Evolutionary conservation across 2,329 filamentous ascomycete species (phyloP), one percentile per base, ranked within the genome.

Genomic region (Fusarium incarnatum): DNA sequence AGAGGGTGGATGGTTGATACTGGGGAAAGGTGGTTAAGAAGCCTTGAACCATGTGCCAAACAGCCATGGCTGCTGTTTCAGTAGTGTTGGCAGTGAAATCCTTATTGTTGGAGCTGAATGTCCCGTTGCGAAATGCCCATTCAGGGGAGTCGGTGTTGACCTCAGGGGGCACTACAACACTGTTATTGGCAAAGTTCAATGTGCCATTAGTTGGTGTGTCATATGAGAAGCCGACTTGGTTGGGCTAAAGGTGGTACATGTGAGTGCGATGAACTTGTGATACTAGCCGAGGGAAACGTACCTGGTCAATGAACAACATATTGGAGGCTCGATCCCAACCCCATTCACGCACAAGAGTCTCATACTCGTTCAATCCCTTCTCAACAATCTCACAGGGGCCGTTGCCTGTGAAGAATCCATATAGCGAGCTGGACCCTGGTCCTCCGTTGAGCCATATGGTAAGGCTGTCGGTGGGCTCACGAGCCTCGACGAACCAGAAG

Each of bases 391-490:
- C 79, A 70, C 82, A 88, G 27, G 83, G 84, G 6, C 89, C 89
- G 58, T 85, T 83, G 72, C 89, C 89, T 9, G 82, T 81, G 72
- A 91, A 91, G 70, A 92, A 82, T 27, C 89, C 89, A 59, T 88
- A 83, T 83, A 92, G 85, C 55, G 88, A 90, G 74, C 87, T 90
- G 47, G 84, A 84, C 7, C 90, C 90, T 3, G 90, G 89, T 3
- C 90, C 89, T 53, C 90, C 90, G 77, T 91, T 91, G 68, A 92
- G 82, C 87, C 88, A 92, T 74, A 91, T 86, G 5, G 88, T 83
- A 61, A 85, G 74, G 53, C 77, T 77, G 15, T 83, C 77, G 6
- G 83, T 83, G 7, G 76, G 76, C 60, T 83, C 75, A 25, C 83
- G 82, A 18, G 82, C 82, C 52, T 81, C 82, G 48, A 86, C 81